Base-by-base conservation (phyloP, 352 stramenopile species). In the Pythium apleroticum region DNA sequence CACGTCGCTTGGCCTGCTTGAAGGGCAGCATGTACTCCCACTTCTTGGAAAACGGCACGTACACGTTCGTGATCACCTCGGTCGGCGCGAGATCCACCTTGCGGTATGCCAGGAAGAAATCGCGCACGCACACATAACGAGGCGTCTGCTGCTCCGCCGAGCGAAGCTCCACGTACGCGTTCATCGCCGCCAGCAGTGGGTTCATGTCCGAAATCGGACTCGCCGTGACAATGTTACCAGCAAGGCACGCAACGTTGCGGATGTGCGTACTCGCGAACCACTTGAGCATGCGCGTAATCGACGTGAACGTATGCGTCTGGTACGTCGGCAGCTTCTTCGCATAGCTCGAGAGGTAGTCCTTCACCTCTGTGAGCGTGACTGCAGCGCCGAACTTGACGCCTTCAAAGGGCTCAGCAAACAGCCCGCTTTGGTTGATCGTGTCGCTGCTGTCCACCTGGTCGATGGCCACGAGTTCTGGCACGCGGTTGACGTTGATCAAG, bases 181-280 rank as follows among this genome's bases (percentile, higher is more conserved):
- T 85, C 84, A 97, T 92, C 1, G 82, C 79, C 27, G 89, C 83
- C n/a, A 99, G 79, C 22, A 99, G 68, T 5, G 97, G 96, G 70
- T 99, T 99, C 95, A 99, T 98, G 71, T 99, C 97, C 20, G 90
- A 98, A 66, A 99, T 99, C 9, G 97, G 97, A 72, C 90, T 98
- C 9, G 96, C 97, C 7, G 96, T 99, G n/a, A 97, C 96, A 3
- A 99, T 79, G 71, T 99, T 99, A 5, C 97, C 97, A 30, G 88
- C 97, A 7, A 99, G 81, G 69, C 91, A 98, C 7, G 96, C 96
- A 17, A 98, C 96, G 69, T 99, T 99, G 30, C 97, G 81, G 67
- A 99, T 99, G 72, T 99, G 97, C 10, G 92, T 98, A 22, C 94
- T 98, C 4, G 96, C 96, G 73, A 99, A 99, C 96, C 96, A 99